These are phyloP conservation scores for Blattamonas nauphoetae DNA, from an alignment of 78 protist species.

Conservation along the genomic window DNA sequence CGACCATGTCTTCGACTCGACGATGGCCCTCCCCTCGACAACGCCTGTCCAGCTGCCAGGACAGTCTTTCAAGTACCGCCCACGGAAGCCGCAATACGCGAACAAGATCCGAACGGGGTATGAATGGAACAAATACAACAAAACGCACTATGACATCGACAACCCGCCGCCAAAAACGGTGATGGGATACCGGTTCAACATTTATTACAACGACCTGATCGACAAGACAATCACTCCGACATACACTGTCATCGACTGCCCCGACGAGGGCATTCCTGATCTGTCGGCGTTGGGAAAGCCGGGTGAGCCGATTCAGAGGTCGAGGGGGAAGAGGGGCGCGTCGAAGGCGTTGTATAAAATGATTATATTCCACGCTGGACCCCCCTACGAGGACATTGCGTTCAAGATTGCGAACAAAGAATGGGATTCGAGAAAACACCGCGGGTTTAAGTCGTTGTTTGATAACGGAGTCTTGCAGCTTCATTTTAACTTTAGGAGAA, in stretches of 20 bases:
- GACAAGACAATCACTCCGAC: slow-evolving; percentile 61
- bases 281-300: no score
- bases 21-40: background rate
- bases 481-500: slow-evolving; percentile 78
- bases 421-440: slow-evolving; percentile 22
- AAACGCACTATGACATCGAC: slow-evolving; percentile 86
- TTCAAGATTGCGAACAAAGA: slow-evolving; percentile 68
- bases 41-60: slow-evolving; percentile 30
- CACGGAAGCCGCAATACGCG: slow-evolving; percentile 86
- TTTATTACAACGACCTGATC: slow-evolving; percentile 90
- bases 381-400: slow-evolving; percentile 96
- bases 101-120: slow-evolving; percentile 85
- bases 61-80: slow-evolving; percentile 79
- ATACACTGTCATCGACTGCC: slow-evolving; percentile 16
- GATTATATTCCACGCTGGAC: slow-evolving; percentile 79
- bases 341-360: no score
- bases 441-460: slow-evolving; percentile 58
- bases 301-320: no score
- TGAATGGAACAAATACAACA: slow-evolving; percentile 88
- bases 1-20: background rate
- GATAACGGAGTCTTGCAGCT: slow-evolving; percentile 81
- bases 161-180: slow-evolving; percentile 97
- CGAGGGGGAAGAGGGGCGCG: no score
- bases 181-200: slow-evolving; percentile 93
- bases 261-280: no score